Base-by-base conservation (phyloP, 441 rosid genomes). In the Gossypium lobatum region DNA sequence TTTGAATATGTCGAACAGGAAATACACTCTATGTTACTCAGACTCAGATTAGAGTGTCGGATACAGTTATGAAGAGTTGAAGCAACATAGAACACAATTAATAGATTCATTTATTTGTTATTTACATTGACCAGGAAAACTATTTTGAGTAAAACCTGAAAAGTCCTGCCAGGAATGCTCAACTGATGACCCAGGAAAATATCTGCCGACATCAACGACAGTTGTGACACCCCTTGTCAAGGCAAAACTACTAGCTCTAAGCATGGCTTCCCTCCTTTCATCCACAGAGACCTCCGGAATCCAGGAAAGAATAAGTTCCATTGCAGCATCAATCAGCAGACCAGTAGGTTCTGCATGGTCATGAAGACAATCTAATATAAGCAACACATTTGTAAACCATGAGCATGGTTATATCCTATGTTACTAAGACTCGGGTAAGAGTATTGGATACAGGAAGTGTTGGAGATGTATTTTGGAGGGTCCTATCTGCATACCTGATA, bases 201-300 rank as follows among this genome's bases (percentile, higher is more conserved):
- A 89, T 84, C 97, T 88, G 72, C 98, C 98, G 58, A 94, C 17
- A 85, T 94, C 98, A 77, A 91, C 81, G 37, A 92, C 94, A 64
- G 92, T 86, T 37, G 97, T 92, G 77, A 91, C 97, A 53, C 97
- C 98, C 88, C 83, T 88, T 42, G 57, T 80, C 90, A 92, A 81
- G 73, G 95, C 93, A 80, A 86, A 84, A 67, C 81, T 82, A 85
- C 90, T 86, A 72, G 96, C 97, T 84, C 88, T 85, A 77, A 82
- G 57, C 79, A 94, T 79, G 42, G 97, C 98, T 73, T 91, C 90
- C 84, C 97, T 91, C 73, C 90, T 92, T 78, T 91, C 93, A 83
- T 88, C 84, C 8, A 79, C 80, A 2, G 97, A 88, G 66, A 79
- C 83, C 80, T 89, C 90, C 5, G 93, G 88, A 80, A 94, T 79